Percentiles rank a stretch among this genome's conserved stretches.
Evolutionary conservation across 306 rosid species (phyloP).

Genomic region (Vicia villosa): DNA sequence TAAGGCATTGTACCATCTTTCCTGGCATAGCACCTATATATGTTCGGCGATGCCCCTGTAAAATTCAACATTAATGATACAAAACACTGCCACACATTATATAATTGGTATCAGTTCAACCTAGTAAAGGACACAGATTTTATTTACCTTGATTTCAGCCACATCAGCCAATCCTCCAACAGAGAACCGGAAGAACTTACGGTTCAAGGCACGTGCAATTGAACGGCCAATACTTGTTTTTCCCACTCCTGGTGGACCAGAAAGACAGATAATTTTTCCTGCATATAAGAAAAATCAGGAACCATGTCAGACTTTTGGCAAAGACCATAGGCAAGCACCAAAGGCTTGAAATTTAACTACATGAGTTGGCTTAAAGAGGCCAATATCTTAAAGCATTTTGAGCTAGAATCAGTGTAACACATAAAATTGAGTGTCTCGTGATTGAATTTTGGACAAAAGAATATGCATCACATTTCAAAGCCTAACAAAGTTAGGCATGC

Average conservation of each 20-base stretch:
- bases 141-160: conserved; percentile 94
- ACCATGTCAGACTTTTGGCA: conserved; percentile 16
- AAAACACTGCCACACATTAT: conserved; percentile 18
- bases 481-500: conserved; percentile 12
- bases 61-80: conserved; percentile 33
- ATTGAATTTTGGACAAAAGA: conserved; percentile 9
- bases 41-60: conserved; percentile 98
- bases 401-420: conserved; percentile 12
- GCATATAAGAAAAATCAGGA: conserved; percentile 37
- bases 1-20: conserved; percentile 99
- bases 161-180: conserved; percentile 99
- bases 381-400: conserved; percentile 23
- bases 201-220: conserved; percentile 96
- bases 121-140: conserved; percentile 22
- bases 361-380: conserved; percentile 9
- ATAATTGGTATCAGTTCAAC: conserved; percentile 21
- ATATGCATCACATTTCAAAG: conserved; percentile 26
- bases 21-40: conserved; percentile 99
- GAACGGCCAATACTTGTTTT: conserved; percentile 99
- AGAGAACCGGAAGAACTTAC: conserved; percentile 90
- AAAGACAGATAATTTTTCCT: conserved; percentile 97
- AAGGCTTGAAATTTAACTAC: conserved; percentile 18
- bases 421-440: not conserved
- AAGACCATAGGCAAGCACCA: conserved; percentile 17
- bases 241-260: conserved; percentile 99